These are phyloP conservation scores for Pseudopithomyces chartarum DNA, from an alignment of 2,329 filamentous ascomycete genomes.

Conservation along the genomic window DNA sequence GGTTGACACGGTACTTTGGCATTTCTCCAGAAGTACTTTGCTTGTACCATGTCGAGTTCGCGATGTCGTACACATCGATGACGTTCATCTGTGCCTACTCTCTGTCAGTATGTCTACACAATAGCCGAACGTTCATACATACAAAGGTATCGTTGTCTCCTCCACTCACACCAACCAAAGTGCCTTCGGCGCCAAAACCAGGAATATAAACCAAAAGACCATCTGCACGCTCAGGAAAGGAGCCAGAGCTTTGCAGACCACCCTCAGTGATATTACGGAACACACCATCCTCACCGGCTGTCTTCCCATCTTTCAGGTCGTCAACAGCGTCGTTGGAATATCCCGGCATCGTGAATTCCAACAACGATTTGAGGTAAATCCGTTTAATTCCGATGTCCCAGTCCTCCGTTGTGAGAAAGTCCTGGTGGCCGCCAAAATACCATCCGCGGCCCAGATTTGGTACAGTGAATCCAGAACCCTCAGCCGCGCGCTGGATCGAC, in stretches of 20 bases:
- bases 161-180: conserved; percentile 78
- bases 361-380: conserved; percentile 73
- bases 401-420: conserved; percentile 65
- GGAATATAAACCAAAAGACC: conserved; percentile 76
- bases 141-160: conserved; percentile 71
- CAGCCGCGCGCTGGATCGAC: conserved; percentile 70
- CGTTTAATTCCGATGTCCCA: conserved; percentile 70
- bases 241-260: conserved; percentile 67
- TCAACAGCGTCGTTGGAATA: conserved; percentile 67
- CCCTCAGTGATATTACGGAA: conserved; percentile 78
- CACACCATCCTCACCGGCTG: conserved; percentile 65
- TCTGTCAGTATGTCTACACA: conserved; percentile 11
- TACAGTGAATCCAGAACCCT: conserved; percentile 74
- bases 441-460: conserved; percentile 72
- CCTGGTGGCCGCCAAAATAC: conserved; percentile 80
- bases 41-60: conserved; percentile 71
- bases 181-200: conserved; percentile 74
- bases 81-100: conserved; percentile 67
- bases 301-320: conserved; percentile 57
- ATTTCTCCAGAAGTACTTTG: conserved; percentile 67
- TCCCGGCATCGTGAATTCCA: conserved; percentile 78
- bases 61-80: conserved; percentile 82
- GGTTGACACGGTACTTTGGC: conserved; percentile 66
- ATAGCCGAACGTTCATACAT: conserved; percentile 24
- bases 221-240: conserved; percentile 76